Percentiles rank a stretch among this genome's conserved stretches.
Conservation (phyloP, 208 protist genomes). For the Acanthamoeba triangularis region DNA sequence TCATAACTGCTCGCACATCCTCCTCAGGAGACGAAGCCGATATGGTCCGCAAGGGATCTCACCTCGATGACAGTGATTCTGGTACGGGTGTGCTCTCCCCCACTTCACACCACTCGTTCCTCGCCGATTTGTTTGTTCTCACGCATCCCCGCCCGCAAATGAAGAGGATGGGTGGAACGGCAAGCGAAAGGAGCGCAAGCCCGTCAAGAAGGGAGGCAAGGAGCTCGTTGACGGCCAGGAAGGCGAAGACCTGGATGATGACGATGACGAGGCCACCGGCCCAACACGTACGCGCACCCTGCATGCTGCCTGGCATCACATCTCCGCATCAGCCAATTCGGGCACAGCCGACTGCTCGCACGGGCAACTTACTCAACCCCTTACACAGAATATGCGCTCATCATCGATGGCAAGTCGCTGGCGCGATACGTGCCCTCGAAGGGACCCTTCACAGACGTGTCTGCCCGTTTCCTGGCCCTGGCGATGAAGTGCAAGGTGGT, state of each 20-base stretch:
- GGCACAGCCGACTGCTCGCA: too few relatives aligned
- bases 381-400: not conserved
- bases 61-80: slow-evolving; percentile 5
- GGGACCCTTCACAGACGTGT: slow-evolving; percentile 60
- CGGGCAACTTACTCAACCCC: too few relatives aligned
- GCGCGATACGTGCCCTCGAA: slow-evolving; percentile 45
- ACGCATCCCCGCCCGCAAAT: not conserved
- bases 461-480: slow-evolving; percentile 82
- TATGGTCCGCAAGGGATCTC: not conserved
- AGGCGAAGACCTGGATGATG: not conserved
- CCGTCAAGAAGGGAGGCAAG: slow-evolving; percentile 25
- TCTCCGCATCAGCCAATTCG: too few relatives aligned
- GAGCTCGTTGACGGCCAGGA: not conserved
- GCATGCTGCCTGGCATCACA: not conserved
- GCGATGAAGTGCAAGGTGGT: slow-evolving; percentile 87
- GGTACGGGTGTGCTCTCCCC: not conserved
- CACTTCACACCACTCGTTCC: too few relatives aligned
- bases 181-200: slow-evolving; percentile 24
- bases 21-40: slow-evolving; percentile 26
- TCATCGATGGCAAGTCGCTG: slow-evolving; percentile 67
- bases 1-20: not conserved
- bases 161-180: not conserved
- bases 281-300: not conserved
- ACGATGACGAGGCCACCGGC: not conserved
- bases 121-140: too few relatives aligned